Percentiles rank a stretch among this genome's conserved stretches.
Evolutionary conservation across 495 filamentous ascomycete genomes (phyloP).

Genomic region (Podospora bellae-mahoneyi): DNA sequence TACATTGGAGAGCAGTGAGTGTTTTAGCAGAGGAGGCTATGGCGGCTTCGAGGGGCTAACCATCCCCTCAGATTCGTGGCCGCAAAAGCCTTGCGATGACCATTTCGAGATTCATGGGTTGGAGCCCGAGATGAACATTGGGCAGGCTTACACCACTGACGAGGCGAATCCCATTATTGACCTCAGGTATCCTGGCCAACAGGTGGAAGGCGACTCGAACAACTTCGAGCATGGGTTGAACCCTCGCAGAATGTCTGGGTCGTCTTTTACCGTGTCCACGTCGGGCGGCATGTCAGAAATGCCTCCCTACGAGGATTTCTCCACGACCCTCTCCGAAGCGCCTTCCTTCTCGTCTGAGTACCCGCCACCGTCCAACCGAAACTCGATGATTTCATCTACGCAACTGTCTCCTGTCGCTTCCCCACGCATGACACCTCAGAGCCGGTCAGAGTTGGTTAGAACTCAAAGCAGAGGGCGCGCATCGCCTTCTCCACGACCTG

Average conservation of each 20-base stretch:
- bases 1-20: conserved; percentile 49
- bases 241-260: conserved; percentile 55
- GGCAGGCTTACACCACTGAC: conserved; percentile 54
- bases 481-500: conserved; percentile 63
- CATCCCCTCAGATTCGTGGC: conserved; percentile 44
- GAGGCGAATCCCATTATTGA: conserved; percentile 55
- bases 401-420: conserved; percentile 58
- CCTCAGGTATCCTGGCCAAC: conserved; percentile 42
- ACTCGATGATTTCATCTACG: conserved; percentile 57
- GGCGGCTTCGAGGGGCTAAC: conserved; percentile 32
- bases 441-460: conserved; percentile 53
- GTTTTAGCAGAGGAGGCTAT: conserved; percentile 21
- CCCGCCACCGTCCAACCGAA: conserved; percentile 54
- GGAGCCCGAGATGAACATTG: conserved; percentile 51
- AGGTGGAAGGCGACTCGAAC: conserved; percentile 40
- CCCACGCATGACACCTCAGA: conserved; percentile 56
- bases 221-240: conserved; percentile 41
- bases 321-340: conserved; percentile 52
- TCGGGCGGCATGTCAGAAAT: conserved; percentile 56
- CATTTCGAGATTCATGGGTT: conserved; percentile 44
- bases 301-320: conserved; percentile 59
- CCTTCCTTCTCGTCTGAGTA: conserved; percentile 56
- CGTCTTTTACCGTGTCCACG: conserved; percentile 56
- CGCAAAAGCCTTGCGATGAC: conserved; percentile 50
- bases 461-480: conserved; percentile 59